Evolutionary conservation across 2,329 filamentous ascomycete genomes (phyloP).

Genomic region (Colletotrichum filicis): DNA sequence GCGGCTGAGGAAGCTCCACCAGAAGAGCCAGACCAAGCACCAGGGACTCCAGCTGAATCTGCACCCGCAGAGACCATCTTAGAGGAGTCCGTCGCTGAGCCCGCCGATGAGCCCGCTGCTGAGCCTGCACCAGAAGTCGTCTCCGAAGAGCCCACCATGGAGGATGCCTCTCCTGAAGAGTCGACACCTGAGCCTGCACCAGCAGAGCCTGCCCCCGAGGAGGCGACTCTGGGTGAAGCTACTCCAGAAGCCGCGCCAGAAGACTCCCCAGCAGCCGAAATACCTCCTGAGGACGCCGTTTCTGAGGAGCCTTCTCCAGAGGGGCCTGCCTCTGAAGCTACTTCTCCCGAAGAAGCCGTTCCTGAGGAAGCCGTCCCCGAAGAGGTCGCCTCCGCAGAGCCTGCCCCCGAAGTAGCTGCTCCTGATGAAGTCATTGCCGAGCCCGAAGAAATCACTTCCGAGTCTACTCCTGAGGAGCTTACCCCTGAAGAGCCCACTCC

Average conservation of each 20-base stretch:
- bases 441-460: slow-evolving; percentile 17
- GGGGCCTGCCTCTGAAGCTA: too few relatives aligned
- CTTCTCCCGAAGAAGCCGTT: too few relatives aligned
- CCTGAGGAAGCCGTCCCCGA: too few relatives aligned
- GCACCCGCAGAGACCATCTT: background rate
- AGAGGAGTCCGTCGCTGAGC: background rate
- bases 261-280: background rate
- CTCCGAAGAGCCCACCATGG: background rate
- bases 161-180: background rate
- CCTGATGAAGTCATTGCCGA: background rate
- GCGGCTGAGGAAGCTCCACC: background rate
- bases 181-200: too few relatives aligned
- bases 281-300: background rate
- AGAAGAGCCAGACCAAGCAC: background rate
- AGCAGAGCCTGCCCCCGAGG: too few relatives aligned
- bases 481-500: slow-evolving; percentile 3
- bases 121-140: background rate
- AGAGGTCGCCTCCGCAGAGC: too few relatives aligned
- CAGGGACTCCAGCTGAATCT: background rate
- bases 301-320: background rate
- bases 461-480: slow-evolving; percentile 21
- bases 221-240: background rate
- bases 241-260: slow-evolving; percentile 23
- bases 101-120: background rate
- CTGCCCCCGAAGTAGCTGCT: background rate